These are phyloP conservation scores for Aureobasidium lini DNA, from an alignment of 2,329 filamentous ascomycete species.

Conservation along the genomic window DNA sequence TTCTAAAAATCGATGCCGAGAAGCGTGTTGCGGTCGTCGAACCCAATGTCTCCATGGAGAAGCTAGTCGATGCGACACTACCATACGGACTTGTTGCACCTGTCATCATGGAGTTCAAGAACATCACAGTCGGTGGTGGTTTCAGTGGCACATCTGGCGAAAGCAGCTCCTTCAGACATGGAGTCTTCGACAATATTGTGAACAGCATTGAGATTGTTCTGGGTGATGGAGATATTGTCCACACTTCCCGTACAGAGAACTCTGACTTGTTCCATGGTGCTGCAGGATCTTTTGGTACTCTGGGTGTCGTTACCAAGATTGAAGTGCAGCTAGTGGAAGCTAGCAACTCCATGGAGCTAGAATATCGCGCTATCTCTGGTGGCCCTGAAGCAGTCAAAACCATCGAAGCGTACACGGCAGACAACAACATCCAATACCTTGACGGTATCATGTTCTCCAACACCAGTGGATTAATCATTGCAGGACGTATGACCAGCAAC, in stretches of 20 bases:
- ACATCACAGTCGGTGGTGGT: conserved; percentile 61
- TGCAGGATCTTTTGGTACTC: conserved; percentile 52
- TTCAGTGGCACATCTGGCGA: conserved; percentile 60
- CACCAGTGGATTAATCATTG: conserved; percentile 51
- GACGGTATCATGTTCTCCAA: conserved; percentile 60
- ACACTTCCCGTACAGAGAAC: conserved; percentile 39
- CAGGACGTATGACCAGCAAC: conserved; percentile 44
- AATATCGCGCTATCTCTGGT: conserved; percentile 49
- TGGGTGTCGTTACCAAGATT: conserved; percentile 54
- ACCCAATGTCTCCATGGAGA: conserved; percentile 63
- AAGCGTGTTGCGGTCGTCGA: conserved; percentile 49
- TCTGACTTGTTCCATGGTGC: conserved; percentile 53
- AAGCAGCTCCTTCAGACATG: conserved; percentile 58
- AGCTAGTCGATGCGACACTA: conserved; percentile 51
- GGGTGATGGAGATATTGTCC: conserved; percentile 48
- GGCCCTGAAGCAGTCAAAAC: conserved; percentile 44
- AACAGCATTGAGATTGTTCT: conserved; percentile 57
- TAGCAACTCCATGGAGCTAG: conserved; percentile 51
- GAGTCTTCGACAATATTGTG: conserved; percentile 58
- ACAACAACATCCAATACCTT: conserved; percentile 52
- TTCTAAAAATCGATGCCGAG: conserved; percentile 36
- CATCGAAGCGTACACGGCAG: conserved; percentile 39
- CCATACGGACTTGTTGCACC: conserved; percentile 50
- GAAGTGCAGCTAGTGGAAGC: conserved; percentile 52
- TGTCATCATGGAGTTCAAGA: conserved; percentile 65